Evolutionary conservation across 257 asterid genomes (phyloP).

Genomic region (Avicennia marina): DNA sequence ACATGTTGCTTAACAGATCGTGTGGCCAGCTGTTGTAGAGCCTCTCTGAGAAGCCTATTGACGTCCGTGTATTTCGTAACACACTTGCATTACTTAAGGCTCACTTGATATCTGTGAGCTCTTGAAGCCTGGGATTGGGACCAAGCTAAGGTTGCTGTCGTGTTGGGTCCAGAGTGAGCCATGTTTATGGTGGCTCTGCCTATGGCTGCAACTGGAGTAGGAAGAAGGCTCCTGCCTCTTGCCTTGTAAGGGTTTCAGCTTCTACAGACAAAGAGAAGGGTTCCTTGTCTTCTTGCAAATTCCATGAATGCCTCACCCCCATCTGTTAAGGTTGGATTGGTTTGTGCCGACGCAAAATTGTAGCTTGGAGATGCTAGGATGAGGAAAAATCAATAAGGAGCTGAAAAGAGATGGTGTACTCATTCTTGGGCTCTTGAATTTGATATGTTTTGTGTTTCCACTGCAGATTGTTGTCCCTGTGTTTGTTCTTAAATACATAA

Average conservation of each 20-base stretch:
- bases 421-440: neutral
- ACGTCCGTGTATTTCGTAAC: neutral
- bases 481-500: neutral
- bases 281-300: neutral
- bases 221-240: neutral
- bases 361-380: conserved; percentile 6
- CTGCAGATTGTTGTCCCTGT: neutral
- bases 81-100: conserved; percentile 3
- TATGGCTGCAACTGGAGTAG: neutral
- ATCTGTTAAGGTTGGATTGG: neutral
- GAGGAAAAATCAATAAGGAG: conserved; percentile 6
- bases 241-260: neutral
- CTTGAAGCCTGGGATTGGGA: neutral
- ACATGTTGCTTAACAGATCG: neutral
- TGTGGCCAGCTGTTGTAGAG: neutral
- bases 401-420: neutral
- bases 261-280: neutral
- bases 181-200: neutral
- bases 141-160: neutral
- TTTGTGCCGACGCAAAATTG: neutral
- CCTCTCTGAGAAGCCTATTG: neutral
- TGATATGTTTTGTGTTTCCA: neutral
- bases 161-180: neutral
- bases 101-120: neutral
- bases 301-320: neutral